A percentile compares a stretch with the other conserved stretches of the same genome.
These are phyloP conservation scores for Dorcoceras hygrometricum DNA, from an alignment of 257 asterid species.

Conservation along the genomic window DNA sequence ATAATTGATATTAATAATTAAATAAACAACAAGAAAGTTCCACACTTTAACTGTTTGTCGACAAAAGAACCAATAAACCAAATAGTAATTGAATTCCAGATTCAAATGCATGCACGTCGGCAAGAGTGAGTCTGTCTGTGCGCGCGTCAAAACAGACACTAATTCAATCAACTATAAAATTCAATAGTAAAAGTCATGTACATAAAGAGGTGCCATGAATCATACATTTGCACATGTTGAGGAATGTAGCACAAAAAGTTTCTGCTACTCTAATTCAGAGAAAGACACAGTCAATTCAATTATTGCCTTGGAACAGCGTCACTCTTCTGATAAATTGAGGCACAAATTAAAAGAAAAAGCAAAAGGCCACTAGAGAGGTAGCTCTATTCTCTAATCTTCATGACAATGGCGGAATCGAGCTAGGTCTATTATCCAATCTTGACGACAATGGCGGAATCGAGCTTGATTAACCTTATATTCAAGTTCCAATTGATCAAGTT, in stretches of 20 bases:
- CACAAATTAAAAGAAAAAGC: background rate
- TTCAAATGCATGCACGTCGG: background rate
- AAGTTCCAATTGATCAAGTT: background rate
- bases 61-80: background rate
- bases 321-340: too few relatives aligned
- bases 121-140: background rate
- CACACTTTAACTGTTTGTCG: background rate
- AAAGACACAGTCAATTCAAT: background rate
- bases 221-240: too few relatives aligned
- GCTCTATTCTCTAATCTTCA: too few relatives aligned
- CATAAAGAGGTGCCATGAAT: background rate
- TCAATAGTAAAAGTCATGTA: too few relatives aligned
- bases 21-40: background rate
- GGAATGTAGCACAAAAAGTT: too few relatives aligned
- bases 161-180: background rate
- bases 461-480: background rate
- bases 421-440: too few relatives aligned
- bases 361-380: background rate
- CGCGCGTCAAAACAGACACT: background rate
- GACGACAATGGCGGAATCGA: too few relatives aligned
- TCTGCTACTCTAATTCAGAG: too few relatives aligned
- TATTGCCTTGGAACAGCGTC: background rate
- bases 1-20: too few relatives aligned
- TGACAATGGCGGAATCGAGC: too few relatives aligned
- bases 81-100: background rate